These are phyloP conservation scores for Ophiorrhiza pumila DNA, from an alignment of 257 asterid species.

Conservation along the genomic window DNA sequence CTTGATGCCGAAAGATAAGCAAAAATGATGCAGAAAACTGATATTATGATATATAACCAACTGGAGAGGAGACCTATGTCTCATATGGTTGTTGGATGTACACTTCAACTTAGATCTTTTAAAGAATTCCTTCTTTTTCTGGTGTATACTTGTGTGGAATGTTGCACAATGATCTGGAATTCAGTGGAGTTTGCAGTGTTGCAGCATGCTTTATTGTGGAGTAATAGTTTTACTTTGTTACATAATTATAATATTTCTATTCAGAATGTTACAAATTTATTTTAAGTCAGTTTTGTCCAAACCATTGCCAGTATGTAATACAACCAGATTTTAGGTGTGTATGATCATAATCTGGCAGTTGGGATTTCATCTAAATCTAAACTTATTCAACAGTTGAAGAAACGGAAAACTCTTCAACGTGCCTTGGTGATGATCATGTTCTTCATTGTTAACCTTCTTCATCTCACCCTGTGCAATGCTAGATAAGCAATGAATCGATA, in stretches of 20 bases:
- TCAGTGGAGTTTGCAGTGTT: neutral
- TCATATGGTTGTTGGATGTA: too few relatives aligned
- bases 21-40: neutral
- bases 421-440: slow-evolving; percentile 9
- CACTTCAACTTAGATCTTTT: neutral
- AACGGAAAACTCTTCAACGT: slow-evolving; percentile 31
- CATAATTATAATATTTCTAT: slow-evolving; percentile 1
- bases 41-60: neutral
- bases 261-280: slow-evolving; percentile 5
- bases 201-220: neutral
- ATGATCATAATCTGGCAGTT: slow-evolving; percentile 29
- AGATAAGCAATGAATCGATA: slow-evolving; percentile 78
- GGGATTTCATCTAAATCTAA: slow-evolving; percentile 29
- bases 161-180: slow-evolving; percentile 1
- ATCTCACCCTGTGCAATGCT: slow-evolving; percentile 67
- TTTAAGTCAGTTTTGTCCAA: slow-evolving; percentile 20
- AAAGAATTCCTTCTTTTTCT: slow-evolving; percentile 5
- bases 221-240: neutral
- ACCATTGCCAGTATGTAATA: slow-evolving; percentile 19
- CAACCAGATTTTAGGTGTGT: slow-evolving; percentile 9
- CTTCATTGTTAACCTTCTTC: slow-evolving; percentile 20
- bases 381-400: slow-evolving; percentile 43
- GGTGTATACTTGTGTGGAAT: neutral
- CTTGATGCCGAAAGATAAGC: neutral
- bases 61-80: neutral